Evolutionary conservation across 257 asterid species (phyloP).

Genomic region (Cruciata laevipes): DNA sequence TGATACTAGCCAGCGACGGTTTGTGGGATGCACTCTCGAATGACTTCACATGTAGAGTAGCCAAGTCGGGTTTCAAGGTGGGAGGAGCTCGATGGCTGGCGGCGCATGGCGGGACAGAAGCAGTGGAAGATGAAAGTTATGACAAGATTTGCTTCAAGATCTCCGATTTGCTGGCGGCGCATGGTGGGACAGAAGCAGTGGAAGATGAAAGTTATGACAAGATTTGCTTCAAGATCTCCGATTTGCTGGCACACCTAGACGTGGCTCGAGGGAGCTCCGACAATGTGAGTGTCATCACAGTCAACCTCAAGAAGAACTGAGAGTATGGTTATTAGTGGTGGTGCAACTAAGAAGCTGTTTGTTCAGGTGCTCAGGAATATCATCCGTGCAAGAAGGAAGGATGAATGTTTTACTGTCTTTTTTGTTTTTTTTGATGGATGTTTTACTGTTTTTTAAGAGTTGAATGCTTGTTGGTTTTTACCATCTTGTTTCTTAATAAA

Average conservation of each 20-base stretch:
- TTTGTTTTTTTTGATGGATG: too few relatives aligned
- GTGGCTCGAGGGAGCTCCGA: constrained; percentile 59
- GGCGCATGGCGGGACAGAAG: background rate
- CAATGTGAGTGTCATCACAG: constrained; percentile 59
- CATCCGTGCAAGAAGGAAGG: background rate
- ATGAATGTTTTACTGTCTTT: too few relatives aligned
- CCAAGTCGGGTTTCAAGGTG: constrained; percentile 41
- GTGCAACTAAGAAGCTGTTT: too few relatives aligned
- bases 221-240: too few relatives aligned
- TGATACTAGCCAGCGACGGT: constrained; percentile 72
- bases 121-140: constrained; percentile 8
- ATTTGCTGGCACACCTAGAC: constrained; percentile 68
- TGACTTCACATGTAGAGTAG: constrained; percentile 58
- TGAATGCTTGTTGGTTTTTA: too few relatives aligned
- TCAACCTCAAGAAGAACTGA: constrained; percentile 39
- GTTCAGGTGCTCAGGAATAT: background rate
- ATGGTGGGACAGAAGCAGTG: too few relatives aligned
- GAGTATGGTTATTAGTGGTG: constrained; percentile 1
- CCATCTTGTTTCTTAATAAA: too few relatives aligned
- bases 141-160: constrained; percentile 56
- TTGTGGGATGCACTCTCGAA: constrained; percentile 79
- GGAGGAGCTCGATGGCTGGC: constrained; percentile 14
- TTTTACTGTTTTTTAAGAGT: too few relatives aligned
- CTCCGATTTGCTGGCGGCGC: constrained; percentile 38
- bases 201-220: too few relatives aligned